Evolutionary conservation across 352 stramenopile genomes (phyloP).

Genomic region (Globisporangium heterothallicum): DNA sequence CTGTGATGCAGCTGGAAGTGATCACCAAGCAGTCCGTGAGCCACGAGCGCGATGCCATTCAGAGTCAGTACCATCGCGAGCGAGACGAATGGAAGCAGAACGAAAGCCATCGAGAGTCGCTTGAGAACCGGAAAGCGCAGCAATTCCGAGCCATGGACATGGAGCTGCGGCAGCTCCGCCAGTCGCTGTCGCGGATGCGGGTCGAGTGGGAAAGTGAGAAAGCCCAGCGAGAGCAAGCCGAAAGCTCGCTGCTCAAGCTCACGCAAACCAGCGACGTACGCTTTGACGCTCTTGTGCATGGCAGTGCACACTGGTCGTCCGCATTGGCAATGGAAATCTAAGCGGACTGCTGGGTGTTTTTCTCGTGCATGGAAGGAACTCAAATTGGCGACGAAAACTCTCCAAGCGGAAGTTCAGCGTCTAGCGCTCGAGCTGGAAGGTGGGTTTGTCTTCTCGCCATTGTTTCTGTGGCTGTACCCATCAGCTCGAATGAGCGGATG

Average conservation of each 20-base stretch:
- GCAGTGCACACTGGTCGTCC: not conserved
- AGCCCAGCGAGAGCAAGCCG: constrained; percentile 34
- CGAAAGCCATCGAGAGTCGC: constrained; percentile 15
- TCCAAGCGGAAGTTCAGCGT: constrained; percentile 31
- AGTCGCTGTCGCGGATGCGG: constrained; percentile 31
- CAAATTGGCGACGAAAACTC: constrained; percentile 20
- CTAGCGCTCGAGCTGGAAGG: constrained; percentile 32
- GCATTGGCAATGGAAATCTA: too few species aligned
- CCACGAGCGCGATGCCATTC: constrained; percentile 38
- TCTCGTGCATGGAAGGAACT: constrained; percentile 26
- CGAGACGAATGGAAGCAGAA: constrained; percentile 41
- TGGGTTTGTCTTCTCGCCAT: not conserved
- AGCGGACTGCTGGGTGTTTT: too few species aligned
- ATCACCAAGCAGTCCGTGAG: constrained; percentile 35
- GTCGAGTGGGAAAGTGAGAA: constrained; percentile 48
- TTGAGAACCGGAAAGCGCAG: constrained; percentile 31
- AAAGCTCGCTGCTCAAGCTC: constrained; percentile 26
- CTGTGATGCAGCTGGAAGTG: constrained; percentile 32
- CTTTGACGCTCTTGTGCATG: not conserved
- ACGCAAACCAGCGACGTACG: constrained; percentile 32
- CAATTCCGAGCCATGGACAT: constrained; percentile 50
- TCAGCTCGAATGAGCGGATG: too few species aligned
- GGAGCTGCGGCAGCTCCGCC: constrained; percentile 41
- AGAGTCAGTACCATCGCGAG: constrained; percentile 28
- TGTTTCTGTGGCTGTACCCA: not conserved